These are phyloP conservation scores for Spathaspora sp. DNA, from an alignment of 805 yeast genomes.

Conservation along the genomic window DNA sequence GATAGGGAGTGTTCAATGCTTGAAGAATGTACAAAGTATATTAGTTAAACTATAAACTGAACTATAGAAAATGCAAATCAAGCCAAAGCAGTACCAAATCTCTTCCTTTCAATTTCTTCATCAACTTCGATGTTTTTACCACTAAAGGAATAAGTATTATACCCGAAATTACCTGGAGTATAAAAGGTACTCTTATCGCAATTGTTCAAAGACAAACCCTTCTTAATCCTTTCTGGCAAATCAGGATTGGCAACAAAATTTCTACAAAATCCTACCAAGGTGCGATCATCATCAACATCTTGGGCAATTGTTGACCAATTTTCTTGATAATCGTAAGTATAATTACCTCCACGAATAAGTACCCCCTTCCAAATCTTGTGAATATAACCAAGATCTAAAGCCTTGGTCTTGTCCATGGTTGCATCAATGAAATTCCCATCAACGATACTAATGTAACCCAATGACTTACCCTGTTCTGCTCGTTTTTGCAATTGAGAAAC, in stretches of 20 bases:
- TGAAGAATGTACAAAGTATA: neutral
- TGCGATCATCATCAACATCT: constrained; percentile 23
- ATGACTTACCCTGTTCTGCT: constrained; percentile 20
- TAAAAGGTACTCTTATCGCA: constrained; percentile 43
- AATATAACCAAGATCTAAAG: constrained; percentile 14
- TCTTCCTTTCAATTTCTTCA: constrained; percentile 7
- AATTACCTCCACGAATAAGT: constrained; percentile 15
- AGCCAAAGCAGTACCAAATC: constrained; percentile 4
- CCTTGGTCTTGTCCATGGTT: neutral
- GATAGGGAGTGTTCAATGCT: no score
- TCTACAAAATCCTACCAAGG: constrained; percentile 41
- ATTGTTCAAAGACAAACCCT: constrained; percentile 31
- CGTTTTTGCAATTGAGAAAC: constrained; percentile 28
- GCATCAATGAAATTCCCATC: constrained; percentile 14
- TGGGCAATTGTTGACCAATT: constrained; percentile 4
- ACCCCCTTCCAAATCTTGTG: constrained; percentile 26
- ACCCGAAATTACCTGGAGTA: constrained; percentile 25
- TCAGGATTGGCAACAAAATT: constrained; percentile 44
- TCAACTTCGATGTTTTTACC: neutral
- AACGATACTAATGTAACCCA: constrained; percentile 35
- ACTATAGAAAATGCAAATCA: neutral
- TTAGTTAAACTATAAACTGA: neutral
- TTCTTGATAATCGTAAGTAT: constrained; percentile 5
- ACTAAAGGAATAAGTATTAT: constrained; percentile 11
- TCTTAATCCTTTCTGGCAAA: constrained; percentile 31